Conservation (phyloP, 1,139 yeast species). For the Blastobotrys malaysiensis region DNA sequence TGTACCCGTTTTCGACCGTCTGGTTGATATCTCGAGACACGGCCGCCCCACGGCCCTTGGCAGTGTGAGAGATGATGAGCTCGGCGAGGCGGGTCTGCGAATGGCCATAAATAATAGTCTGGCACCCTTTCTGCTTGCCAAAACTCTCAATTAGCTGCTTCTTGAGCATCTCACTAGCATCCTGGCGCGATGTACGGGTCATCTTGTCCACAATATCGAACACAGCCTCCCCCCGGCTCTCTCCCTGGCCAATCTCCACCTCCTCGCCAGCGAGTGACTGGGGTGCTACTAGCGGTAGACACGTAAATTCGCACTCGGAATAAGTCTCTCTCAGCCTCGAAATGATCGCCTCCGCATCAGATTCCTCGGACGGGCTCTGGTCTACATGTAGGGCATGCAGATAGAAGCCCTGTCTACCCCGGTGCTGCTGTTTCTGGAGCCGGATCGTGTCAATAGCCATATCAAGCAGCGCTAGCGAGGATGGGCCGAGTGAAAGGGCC, state of each 20-base stretch:
- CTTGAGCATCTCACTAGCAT: slow-evolving; percentile 47
- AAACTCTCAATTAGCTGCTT: slow-evolving; percentile 45
- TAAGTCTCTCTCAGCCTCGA: slow-evolving; percentile 19
- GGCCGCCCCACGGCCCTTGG: slow-evolving; percentile 83
- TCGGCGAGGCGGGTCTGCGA: slow-evolving; percentile 83
- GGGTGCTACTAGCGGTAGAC: slow-evolving; percentile 20
- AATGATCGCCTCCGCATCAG: slow-evolving; percentile 14
- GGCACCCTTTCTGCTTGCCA: slow-evolving; percentile 45
- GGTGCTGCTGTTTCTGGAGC: slow-evolving; percentile 56
- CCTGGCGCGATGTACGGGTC: slow-evolving; percentile 40
- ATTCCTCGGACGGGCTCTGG: slow-evolving; percentile 26
- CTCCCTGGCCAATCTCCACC: background rate
- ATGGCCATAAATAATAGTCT: slow-evolving; percentile 62
- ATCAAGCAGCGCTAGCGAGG: slow-evolving; percentile 66
- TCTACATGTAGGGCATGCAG: slow-evolving; percentile 52
- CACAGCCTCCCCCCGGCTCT: background rate
- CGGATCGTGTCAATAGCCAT: slow-evolving; percentile 53
- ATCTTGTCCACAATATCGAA: slow-evolving; percentile 5
- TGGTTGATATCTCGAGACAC: slow-evolving; percentile 48
- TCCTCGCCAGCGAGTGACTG: background rate
- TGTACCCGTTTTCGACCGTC: slow-evolving; percentile 31
- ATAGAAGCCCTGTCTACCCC: slow-evolving; percentile 65
- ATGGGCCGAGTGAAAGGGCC: slow-evolving; percentile 59
- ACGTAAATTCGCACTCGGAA: slow-evolving; percentile 21
- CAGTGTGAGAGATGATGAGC: slow-evolving; percentile 68